Evolutionary conservation across 1,284 basidiomycete genomes (phyloP).

Genomic region (Pyrrhoderma noxium): DNA sequence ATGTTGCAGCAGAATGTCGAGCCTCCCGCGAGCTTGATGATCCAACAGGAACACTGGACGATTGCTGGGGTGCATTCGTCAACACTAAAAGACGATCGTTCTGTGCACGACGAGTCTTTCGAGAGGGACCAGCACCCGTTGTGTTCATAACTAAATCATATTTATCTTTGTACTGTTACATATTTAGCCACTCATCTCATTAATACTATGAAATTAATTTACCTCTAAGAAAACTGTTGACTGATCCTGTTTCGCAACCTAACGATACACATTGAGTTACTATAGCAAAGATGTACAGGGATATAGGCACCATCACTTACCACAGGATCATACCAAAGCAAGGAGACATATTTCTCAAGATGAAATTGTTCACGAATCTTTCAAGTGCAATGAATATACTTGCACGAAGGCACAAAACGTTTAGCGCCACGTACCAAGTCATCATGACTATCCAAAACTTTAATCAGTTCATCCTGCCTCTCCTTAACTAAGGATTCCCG

Average conservation of each 20-base stretch:
- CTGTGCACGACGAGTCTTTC: conserved; percentile 57
- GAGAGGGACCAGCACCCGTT: conserved; percentile 40
- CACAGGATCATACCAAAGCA: conserved; percentile 69
- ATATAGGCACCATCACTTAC: conserved; percentile 33
- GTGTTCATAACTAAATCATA: conserved; percentile 54
- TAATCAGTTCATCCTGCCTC: conserved; percentile 53
- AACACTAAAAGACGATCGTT: conserved; percentile 44
- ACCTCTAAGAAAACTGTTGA: conserved; percentile 7
- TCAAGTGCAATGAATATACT: conserved; percentile 11
- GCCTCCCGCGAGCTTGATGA: conserved; percentile 26
- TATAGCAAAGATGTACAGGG: too few relatives aligned
- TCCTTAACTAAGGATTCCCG: conserved; percentile 44
- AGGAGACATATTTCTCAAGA: conserved; percentile 68
- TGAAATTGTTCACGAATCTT: conserved; percentile 83
- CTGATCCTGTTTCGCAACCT: conserved; percentile 8
- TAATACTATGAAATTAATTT: not conserved
- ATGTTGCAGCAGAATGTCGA: conserved; percentile 18
- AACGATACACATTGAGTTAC: conserved; percentile 3
- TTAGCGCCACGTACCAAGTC: conserved; percentile 47
- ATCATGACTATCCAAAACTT: conserved; percentile 65
- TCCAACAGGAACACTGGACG: conserved; percentile 24
- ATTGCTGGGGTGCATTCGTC: conserved; percentile 19
- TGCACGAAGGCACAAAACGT: conserved; percentile 1
- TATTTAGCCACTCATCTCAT: conserved; percentile 15
- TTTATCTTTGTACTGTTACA: conserved; percentile 51